Conservation (phyloP, 805 yeast species). For the Pichia deserticola region DNA sequence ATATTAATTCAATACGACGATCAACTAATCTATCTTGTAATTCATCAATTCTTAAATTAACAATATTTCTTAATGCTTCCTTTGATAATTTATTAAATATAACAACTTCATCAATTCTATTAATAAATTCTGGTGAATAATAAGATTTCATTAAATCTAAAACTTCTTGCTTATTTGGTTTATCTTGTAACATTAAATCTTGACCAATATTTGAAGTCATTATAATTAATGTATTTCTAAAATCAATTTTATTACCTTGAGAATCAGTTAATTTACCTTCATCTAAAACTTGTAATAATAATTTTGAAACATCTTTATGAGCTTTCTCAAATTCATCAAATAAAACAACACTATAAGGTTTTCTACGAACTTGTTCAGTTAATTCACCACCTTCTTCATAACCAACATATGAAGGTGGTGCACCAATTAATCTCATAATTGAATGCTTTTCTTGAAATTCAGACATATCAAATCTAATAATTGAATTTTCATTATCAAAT, state of each 20-base stretch:
- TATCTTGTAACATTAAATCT: constrained; percentile 68
- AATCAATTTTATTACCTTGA: constrained; percentile 90
- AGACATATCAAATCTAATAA: constrained; percentile 93
- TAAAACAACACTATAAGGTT: constrained; percentile 86
- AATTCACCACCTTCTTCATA: constrained; percentile 94
- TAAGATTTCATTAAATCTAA: constrained; percentile 57
- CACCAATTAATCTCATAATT: constrained; percentile 85
- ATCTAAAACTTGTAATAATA: constrained; percentile 84
- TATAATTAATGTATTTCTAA: constrained; percentile 88
- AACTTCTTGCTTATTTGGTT: constrained; percentile 54
- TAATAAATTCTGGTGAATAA: constrained; percentile 93
- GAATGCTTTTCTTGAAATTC: constrained; percentile 95
- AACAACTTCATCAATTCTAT: constrained; percentile 88
- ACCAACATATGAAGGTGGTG: constrained; percentile 97
- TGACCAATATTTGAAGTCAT: constrained; percentile 98
- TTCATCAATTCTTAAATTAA: constrained; percentile 77
- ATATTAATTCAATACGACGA: constrained; percentile 56
- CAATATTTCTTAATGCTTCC: constrained; percentile 65
- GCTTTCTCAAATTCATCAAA: constrained; percentile 98
- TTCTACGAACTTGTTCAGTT: constrained; percentile 92
- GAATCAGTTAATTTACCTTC: constrained; percentile 94
- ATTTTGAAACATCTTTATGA: constrained; percentile 89
- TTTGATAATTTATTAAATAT: constrained; percentile 88
- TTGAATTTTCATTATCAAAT: constrained; percentile 82
- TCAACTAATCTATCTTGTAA: constrained; percentile 71